phyloP scores from a whole-genome alignment of 2,329 filamentous ascomycete species.

The Paraphaeosphaeria sporulosa region DNA sequence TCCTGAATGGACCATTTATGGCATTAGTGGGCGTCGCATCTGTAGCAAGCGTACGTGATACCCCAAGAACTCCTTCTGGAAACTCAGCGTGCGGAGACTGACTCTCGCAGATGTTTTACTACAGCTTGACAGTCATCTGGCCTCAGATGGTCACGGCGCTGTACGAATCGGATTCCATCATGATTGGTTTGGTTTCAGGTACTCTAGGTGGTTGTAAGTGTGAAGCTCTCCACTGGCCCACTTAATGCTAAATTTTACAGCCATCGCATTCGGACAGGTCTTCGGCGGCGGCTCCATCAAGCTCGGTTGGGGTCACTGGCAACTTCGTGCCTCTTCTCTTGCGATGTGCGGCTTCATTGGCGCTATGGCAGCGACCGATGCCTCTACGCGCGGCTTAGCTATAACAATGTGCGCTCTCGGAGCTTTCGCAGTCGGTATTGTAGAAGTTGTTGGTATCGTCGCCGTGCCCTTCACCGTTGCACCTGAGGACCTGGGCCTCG shows the following conservation, averaged over 20 bases:
- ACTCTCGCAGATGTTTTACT: slow-evolving; percentile 25
- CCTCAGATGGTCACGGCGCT: slow-evolving; percentile 26
- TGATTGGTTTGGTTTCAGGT: slow-evolving; percentile 27
- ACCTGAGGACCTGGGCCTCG: slow-evolving; percentile 24
- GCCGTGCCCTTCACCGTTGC: slow-evolving; percentile 26
- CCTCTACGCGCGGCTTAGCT: slow-evolving; percentile 20
- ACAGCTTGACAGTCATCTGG: slow-evolving; percentile 28
- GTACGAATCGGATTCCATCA: slow-evolving; percentile 20
- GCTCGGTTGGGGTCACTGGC: slow-evolving; percentile 25
- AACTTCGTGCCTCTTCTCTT: slow-evolving; percentile 19
- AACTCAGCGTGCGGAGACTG: neutral
- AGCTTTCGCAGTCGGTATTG: slow-evolving; percentile 54
- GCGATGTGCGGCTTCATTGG: slow-evolving; percentile 28
- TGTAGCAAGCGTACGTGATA: slow-evolving; percentile 21
- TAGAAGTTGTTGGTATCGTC: slow-evolving; percentile 50
- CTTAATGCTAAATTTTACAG: neutral
- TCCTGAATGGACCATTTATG: slow-evolving; percentile 19
- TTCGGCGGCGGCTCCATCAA: slow-evolving; percentile 21
- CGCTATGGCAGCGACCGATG: slow-evolving; percentile 27
- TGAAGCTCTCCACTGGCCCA: neutral
- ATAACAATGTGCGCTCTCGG: slow-evolving; percentile 22
- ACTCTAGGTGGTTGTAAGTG: slow-evolving; percentile 21
- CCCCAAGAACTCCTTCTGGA: too few relatives aligned
- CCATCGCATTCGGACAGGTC: slow-evolving; percentile 27
- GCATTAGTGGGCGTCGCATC: slow-evolving; percentile 21